Evolutionary conservation across 345 rosid species (phyloP).

Genomic region (Moricandia arvensis): DNA sequence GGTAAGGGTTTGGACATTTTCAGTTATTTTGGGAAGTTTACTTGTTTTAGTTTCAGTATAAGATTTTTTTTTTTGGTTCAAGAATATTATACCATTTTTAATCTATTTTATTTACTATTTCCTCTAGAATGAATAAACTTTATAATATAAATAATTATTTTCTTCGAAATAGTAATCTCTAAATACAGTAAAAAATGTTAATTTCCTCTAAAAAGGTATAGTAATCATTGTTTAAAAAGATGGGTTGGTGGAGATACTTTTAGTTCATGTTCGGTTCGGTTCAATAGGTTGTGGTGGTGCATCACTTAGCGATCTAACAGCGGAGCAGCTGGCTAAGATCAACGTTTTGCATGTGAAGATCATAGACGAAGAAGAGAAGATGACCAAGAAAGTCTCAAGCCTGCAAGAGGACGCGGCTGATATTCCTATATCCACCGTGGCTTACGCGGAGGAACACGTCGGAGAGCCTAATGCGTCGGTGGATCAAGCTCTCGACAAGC

Average conservation of each 20-base stretch:
- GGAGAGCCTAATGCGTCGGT: constrained; percentile 27
- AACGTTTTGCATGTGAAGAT: constrained; percentile 41
- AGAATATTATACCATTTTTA: not conserved
- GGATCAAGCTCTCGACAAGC: constrained; percentile 34
- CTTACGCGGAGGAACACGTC: constrained; percentile 8
- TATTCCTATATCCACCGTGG: constrained; percentile 38
- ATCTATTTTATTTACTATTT: too few relatives aligned
- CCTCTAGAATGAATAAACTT: too few relatives aligned
- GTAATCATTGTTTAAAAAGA: too few relatives aligned
- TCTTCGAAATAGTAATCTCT: too few relatives aligned
- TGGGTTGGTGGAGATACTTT: not conserved
- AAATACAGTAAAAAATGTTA: too few relatives aligned
- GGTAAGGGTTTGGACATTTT: not conserved
- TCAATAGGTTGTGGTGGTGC: constrained; percentile 10
- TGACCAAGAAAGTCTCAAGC: constrained; percentile 36
- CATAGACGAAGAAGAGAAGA: constrained; percentile 42
- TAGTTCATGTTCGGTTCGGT: not conserved
- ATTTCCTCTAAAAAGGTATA: too few relatives aligned
- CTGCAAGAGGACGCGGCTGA: constrained; percentile 55
- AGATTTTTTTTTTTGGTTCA: not conserved
- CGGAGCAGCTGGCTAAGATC: constrained; percentile 31
- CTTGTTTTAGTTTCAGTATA: not conserved
- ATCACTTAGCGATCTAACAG: constrained; percentile 38
- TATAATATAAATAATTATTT: too few relatives aligned
- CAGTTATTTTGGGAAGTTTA: not conserved